Percentiles rank a stretch among this genome's conserved stretches.
Conservation (phyloP, 306 rosid species). For the Cucurbita pepo region DNA sequence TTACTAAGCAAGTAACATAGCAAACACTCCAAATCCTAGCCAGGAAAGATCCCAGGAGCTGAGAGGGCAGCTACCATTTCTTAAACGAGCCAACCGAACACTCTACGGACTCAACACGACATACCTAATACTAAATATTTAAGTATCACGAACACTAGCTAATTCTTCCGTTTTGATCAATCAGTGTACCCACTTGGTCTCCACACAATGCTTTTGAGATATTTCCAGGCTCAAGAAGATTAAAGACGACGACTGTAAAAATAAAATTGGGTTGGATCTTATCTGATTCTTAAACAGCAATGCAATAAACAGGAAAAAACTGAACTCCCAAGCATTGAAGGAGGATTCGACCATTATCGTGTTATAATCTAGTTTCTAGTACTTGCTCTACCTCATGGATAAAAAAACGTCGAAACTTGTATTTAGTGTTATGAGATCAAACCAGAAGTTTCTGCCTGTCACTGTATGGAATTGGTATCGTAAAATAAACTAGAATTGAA, state of each 20-base stretch:
- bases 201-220: constrained; percentile 37
- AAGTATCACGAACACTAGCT: constrained; percentile 12
- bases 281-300: neutral
- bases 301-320: neutral
- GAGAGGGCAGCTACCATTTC: neutral
- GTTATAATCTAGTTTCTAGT: neutral
- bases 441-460: neutral
- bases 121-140: constrained; percentile 8
- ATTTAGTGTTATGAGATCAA: neutral
- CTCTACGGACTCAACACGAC: neutral
- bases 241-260: constrained; percentile 35
- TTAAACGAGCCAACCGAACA: neutral
- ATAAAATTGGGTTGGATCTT: neutral
- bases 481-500: neutral
- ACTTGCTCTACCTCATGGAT: neutral
- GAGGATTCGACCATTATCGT: neutral
- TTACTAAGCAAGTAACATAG: neutral
- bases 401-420: neutral
- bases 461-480: neutral
- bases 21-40: neutral
- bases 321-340: neutral
- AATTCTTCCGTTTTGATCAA: constrained; percentile 25
- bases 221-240: constrained; percentile 38
- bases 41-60: constrained; percentile 3
- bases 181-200: constrained; percentile 36